Conservation (phyloP, 306 rosid species). For the Chamaecrista fasciculata region DNA sequence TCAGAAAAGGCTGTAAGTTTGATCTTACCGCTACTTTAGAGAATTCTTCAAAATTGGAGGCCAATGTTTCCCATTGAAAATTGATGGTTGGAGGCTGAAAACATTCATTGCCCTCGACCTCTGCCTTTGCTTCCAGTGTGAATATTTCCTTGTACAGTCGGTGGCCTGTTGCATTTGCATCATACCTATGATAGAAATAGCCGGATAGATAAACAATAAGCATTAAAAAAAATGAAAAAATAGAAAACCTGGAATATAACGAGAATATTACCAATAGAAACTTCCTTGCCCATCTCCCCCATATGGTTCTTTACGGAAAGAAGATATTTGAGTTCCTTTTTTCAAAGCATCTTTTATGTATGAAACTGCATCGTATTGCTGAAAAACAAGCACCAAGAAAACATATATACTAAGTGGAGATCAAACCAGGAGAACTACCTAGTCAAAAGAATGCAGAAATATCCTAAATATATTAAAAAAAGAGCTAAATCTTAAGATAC, state of each 20-base stretch:
- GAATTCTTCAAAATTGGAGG: slow-evolving; percentile 62
- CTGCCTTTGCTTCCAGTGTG: slow-evolving; percentile 37
- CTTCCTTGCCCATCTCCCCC: slow-evolving; percentile 62
- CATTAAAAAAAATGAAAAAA: slow-evolving; percentile 1
- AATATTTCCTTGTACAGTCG: slow-evolving; percentile 44
- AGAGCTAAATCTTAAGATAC: slow-evolving; percentile 8
- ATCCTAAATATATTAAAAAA: neutral
- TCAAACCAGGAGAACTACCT: slow-evolving; percentile 13
- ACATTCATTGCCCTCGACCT: slow-evolving; percentile 37
- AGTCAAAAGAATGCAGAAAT: neutral
- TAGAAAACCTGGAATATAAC: slow-evolving; percentile 1
- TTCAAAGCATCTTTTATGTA: slow-evolving; percentile 69
- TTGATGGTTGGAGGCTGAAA: slow-evolving; percentile 38
- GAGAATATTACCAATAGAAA: slow-evolving; percentile 61
- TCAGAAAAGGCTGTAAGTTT: slow-evolving; percentile 1
- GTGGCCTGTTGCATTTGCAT: slow-evolving; percentile 64
- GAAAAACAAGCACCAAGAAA: slow-evolving; percentile 33
- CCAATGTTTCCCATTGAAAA: slow-evolving; percentile 82
- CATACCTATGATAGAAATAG: slow-evolving; percentile 59
- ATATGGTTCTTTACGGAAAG: slow-evolving; percentile 62
- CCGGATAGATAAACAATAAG: slow-evolving; percentile 22
- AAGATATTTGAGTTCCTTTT: slow-evolving; percentile 64
- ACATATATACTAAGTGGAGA: neutral
- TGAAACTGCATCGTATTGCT: slow-evolving; percentile 77
- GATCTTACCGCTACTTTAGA: slow-evolving; percentile 53